Percentiles rank a stretch among this genome's conserved stretches.
These are phyloP conservation scores for Haplosporangium gracile DNA, from an alignment of 192 early-diverging fungal species.

Conservation along the genomic window DNA sequence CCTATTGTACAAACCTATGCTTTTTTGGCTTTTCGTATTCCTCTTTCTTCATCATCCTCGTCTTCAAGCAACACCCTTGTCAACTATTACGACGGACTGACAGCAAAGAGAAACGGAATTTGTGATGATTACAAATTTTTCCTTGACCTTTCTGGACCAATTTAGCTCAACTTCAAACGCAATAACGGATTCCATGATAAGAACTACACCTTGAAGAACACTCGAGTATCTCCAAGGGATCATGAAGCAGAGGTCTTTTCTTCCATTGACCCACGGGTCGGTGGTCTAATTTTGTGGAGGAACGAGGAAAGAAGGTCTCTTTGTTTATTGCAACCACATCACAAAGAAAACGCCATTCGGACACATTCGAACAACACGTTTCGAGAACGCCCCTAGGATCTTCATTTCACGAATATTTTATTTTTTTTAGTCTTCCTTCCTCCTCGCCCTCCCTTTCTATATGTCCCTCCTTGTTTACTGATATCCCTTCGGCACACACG, in stretches of 20 bases:
- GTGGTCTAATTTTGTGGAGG: not conserved
- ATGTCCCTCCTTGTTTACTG: too few relatives aligned
- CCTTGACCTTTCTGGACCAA: too few relatives aligned
- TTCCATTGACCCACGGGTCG: not conserved
- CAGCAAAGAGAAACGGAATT: not conserved
- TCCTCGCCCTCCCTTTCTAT: not conserved
- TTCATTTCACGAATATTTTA: not conserved
- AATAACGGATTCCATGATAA: too few relatives aligned
- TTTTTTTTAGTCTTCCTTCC: not conserved
- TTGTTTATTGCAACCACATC: not conserved
- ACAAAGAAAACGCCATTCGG: not conserved
- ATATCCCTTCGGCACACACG: too few relatives aligned
- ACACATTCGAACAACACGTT: not conserved
- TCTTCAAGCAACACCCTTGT: not conserved
- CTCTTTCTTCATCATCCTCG: not conserved
- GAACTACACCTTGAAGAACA: not conserved
- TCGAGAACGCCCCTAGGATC: not conserved
- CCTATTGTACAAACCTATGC: not conserved
- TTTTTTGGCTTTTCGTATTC: not conserved
- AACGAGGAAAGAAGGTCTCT: not conserved
- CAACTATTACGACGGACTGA: not conserved
- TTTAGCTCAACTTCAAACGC: too few relatives aligned
- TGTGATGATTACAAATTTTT: not conserved
- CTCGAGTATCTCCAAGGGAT: not conserved
- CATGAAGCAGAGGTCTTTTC: not conserved